Conservation (phyloP, 345 rosid species). For the Erysimum cheiranthoides region DNA sequence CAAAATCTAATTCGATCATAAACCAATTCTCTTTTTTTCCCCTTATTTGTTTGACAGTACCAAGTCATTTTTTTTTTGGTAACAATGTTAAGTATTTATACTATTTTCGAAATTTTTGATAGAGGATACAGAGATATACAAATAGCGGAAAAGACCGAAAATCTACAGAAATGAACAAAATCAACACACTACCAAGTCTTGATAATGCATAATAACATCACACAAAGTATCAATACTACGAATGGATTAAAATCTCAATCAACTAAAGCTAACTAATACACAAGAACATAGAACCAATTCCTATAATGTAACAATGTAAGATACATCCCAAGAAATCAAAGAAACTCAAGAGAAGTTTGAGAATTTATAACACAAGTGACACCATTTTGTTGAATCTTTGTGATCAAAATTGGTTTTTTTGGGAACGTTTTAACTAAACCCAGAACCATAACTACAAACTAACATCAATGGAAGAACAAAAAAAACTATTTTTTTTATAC, state of each 20-base stretch:
- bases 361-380: background rate
- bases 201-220: background rate
- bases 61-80: no score
- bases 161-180: no score
- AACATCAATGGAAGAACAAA: slow-evolving; percentile 13
- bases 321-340: background rate
- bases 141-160: no score
- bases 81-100: no score
- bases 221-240: background rate
- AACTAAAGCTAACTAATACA: background rate
- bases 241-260: background rate
- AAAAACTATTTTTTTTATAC: background rate
- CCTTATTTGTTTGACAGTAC: no score
- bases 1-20: no score
- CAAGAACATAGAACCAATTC: background rate
- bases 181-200: background rate
- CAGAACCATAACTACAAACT: slow-evolving; percentile 13
- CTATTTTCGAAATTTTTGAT: no score
- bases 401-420: background rate
- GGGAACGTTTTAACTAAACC: background rate
- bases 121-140: no score
- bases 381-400: background rate
- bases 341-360: no score
- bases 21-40: no score
- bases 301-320: background rate